These are phyloP conservation scores for Geotrichum citri-aurantii DNA, from an alignment of 1,139 yeast species.

Conservation along the genomic window DNA sequence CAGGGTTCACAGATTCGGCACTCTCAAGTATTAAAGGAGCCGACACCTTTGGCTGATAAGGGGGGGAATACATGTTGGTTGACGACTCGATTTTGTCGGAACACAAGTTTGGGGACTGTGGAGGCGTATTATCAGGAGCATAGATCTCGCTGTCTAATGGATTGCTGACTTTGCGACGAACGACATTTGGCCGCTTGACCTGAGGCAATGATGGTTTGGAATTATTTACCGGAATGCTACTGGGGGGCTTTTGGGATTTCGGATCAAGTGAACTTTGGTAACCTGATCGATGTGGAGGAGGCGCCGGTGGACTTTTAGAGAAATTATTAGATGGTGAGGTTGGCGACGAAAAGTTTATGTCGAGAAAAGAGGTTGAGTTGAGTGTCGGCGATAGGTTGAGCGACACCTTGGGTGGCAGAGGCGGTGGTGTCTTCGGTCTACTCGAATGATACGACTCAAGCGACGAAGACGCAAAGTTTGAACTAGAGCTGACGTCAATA, in stretches of 20 bases:
- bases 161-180: constrained; percentile 13
- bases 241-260: not conserved
- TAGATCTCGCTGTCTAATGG: not conserved
- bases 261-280: constrained; percentile 5
- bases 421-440: constrained; percentile 10
- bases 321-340: not conserved
- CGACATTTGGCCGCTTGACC: constrained; percentile 4
- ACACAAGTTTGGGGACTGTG: not conserved
- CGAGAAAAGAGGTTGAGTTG: constrained; percentile 7
- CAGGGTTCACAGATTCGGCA: not conserved
- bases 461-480: not conserved
- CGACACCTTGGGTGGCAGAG: constrained; percentile 16
- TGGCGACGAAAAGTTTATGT: not conserved
- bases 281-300: constrained; percentile 8
- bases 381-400: constrained; percentile 1
- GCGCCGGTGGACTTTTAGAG: not conserved
- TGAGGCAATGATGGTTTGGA: not conserved
- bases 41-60: not conserved
- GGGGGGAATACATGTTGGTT: not conserved
- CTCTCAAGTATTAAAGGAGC: not conserved
- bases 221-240: not conserved
- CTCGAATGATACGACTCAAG: constrained; percentile 1
- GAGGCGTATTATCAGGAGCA: not conserved
- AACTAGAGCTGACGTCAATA: not conserved
- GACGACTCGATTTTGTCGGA: not conserved